Evolutionary conservation across 2,329 filamentous ascomycete genomes (phyloP), one percentile per base, ranked within the genome.

Genomic region (Aspergillus sp.): DNA sequence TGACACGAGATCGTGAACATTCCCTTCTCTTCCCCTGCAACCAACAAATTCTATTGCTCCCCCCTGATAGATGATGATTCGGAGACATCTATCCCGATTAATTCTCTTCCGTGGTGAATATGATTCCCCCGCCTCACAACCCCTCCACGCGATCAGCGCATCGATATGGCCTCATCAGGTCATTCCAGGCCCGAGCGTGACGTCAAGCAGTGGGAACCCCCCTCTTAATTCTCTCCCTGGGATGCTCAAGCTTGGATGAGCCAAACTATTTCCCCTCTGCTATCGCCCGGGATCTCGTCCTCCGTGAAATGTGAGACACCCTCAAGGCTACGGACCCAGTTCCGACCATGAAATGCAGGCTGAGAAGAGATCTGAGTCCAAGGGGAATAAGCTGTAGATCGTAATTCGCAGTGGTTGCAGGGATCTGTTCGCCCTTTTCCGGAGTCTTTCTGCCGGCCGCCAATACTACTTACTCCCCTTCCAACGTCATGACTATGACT

Each of bases 121-220:
- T 23, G 3, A 12, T 32, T n/a, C 21, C 38, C 23, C 23, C 52
- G 9, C 52, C 38, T 28, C 52, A n/a, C 21, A 17, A 17, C 38
- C 39, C 32, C 38, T 30, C 38, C 41, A 43, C 8, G 23, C 38
- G 43, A 55, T 52, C 23, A n/a, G 38, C 25, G 52, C 52, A 21
- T 19, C 25, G 52, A 19, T 30, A 55, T 25, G 30, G 10, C 51
- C 51, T 38, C 25, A 13, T 45, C 41, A 45, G 41, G 41, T 45
- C 41, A 49, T 55, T 55, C 52, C 52, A 55, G 52, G 38, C 52
- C 52, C 39, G 38, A 12, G 38, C 52, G 52, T 55, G 52, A 55
- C 52, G 52, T 55, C 52, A 55, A 55, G 38, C 38, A 45, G 52
- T 45, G 52, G 38, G 23, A 41, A 55, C 28, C 39, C 25, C 52